Conservation (phyloP, 140 eudicot genomes). For the Bidens hawaiensis region DNA sequence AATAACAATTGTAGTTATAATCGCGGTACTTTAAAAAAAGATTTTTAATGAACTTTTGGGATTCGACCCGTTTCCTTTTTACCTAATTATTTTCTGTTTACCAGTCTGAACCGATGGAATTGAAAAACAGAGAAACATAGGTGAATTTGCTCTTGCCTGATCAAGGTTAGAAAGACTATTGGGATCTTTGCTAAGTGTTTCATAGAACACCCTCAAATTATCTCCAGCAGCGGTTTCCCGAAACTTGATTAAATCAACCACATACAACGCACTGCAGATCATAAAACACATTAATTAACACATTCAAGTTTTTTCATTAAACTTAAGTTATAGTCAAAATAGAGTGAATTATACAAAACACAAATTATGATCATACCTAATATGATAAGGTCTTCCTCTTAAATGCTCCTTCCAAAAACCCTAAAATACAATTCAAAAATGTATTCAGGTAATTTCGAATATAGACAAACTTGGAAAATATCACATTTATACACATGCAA, state of each 20-base stretch:
- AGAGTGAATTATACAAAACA: neutral
- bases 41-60: neutral
- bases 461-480: too few relatives aligned
- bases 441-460: too few relatives aligned
- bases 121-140: neutral
- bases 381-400: constrained; percentile 92
- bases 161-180: constrained; percentile 95
- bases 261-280: constrained; percentile 81
- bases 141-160: constrained; percentile 53
- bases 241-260: constrained; percentile 83
- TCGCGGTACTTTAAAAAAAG: too few relatives aligned
- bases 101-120: neutral
- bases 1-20: neutral
- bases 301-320: neutral
- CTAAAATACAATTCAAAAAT: constrained; percentile 27
- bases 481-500: too few relatives aligned
- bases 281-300: neutral
- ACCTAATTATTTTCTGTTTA: neutral
- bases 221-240: constrained; percentile 98
- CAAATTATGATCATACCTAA: constrained; percentile 48
- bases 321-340: neutral
- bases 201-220: constrained; percentile 81
- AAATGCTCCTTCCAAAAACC: constrained; percentile 99
- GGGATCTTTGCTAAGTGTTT: constrained; percentile 97
- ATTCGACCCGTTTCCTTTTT: neutral